Base-by-base conservation (phyloP, 1,139 yeast species). In the Debaryomycetaceae sp. region DNA sequence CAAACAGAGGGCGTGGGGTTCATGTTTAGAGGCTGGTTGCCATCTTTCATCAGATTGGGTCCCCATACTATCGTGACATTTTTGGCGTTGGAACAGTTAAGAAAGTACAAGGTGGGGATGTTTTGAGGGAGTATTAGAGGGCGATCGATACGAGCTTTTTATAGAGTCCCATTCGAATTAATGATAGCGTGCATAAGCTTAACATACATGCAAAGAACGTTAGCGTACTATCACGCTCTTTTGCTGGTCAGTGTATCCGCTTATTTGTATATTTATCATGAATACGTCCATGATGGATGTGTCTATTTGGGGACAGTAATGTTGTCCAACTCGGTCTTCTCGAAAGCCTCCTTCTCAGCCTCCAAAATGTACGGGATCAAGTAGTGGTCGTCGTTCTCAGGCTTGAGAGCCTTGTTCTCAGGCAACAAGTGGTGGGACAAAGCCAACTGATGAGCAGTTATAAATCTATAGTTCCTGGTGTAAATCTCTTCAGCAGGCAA, bases 11-110 rank as follows among this genome's bases (percentile, higher is more conserved):
- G 95, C 17, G 63, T 74, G 9, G 72, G 78, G 1, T 85, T 85
- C 57, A 76, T 84, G 78, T 85, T 85, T 55, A 69, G 95, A 56
- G 95, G 95, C 16, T 86, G 95, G 95, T 61, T 83, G 26, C 95
- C 95, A 19, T 78, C 93, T 18, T 86, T 86, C 52, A 74, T 85
- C 7, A 75, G 95, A 51, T 65, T 86, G 40, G 95, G 95, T 0
- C 95, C 95, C 18, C 94, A 85, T 46, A 86, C 96, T 0, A 83
- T 86, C 40, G 76, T 86, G 19, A 86, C 94, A 1, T 85, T 86
- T 58, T 59, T 85, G 42, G 93, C 79, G 2, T 70, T 84, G 40
- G 94, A 84, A 53, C 89, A 83, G 53, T 65, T 84, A 45, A 75
- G 84, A 54, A 73, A 74, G 46, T 69, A 55, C 46, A 66, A 53